These are phyloP conservation scores for Basipetospora chlamydospora DNA, from an alignment of 2,329 filamentous ascomycete species.

Conservation along the genomic window DNA sequence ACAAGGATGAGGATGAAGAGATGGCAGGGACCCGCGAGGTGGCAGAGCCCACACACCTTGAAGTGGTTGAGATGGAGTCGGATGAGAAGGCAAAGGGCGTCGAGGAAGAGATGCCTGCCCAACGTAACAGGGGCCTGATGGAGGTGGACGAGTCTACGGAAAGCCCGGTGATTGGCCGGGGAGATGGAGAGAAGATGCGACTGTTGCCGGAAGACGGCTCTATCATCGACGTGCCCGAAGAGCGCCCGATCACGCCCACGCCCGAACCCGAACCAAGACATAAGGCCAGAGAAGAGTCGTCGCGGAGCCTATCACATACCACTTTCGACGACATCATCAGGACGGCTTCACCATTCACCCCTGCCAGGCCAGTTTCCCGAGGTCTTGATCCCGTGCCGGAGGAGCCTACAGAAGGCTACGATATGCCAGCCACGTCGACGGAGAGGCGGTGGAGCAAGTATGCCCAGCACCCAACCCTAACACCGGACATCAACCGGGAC, in stretches of 20 bases:
- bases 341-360: conserved; percentile 1
- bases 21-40: too few relatives aligned
- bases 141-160: background rate
- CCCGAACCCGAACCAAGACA: too few relatives aligned
- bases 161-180: conserved; percentile 23
- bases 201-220: background rate
- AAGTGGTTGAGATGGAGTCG: too few relatives aligned
- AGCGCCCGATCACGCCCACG: background rate
- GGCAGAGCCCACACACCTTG: too few relatives aligned
- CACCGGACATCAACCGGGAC: conserved; percentile 29
- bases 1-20: too few relatives aligned
- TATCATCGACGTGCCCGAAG: background rate
- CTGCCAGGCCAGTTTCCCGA: conserved; percentile 12
- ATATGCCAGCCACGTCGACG: conserved; percentile 24
- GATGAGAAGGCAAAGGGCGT: too few relatives aligned
- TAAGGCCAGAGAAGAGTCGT: background rate
- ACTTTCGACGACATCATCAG: background rate
- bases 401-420: conserved; percentile 15
- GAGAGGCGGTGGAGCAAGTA: conserved; percentile 18
- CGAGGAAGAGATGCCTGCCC: too few relatives aligned
- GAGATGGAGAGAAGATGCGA: conserved; percentile 8
- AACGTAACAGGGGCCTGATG: background rate
- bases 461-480: conserved; percentile 6
- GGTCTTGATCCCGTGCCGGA: conserved; percentile 37
- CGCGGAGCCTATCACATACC: background rate